phyloP scores from a whole-genome alignment of 352 stramenopile genomes.

The Globisporangium abappressorium region DNA sequence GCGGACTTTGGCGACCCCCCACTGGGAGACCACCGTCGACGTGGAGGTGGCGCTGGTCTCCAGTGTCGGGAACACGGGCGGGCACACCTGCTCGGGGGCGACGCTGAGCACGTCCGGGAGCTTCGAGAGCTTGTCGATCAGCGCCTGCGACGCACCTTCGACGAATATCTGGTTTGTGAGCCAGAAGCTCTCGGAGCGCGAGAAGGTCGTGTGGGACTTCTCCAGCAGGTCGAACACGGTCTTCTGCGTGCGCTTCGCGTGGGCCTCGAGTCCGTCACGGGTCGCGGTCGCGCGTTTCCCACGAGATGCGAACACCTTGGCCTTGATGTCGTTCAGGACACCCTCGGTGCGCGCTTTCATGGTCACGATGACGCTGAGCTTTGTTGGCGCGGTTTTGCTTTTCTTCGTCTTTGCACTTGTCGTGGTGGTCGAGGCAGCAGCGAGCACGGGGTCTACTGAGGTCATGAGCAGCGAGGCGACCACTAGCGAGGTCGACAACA shows the following conservation, averaged over 20 bases:
- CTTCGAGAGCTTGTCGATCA: conserved; percentile 47
- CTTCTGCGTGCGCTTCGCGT: conserved; percentile 35
- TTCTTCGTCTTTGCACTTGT: not conserved
- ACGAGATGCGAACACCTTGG: conserved; percentile 35
- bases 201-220: conserved; percentile 22
- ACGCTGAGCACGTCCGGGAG: conserved; percentile 38
- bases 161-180: conserved; percentile 64
- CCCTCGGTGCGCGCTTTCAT: conserved; percentile 34
- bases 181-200: conserved; percentile 45
- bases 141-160: conserved; percentile 33
- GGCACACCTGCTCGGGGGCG: conserved; percentile 38
- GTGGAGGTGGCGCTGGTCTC: conserved; percentile 31
- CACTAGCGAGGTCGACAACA: not conserved
- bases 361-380: conserved; percentile 45
- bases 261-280: conserved; percentile 32
- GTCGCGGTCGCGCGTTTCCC: conserved; percentile 27
- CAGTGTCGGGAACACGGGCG: conserved; percentile 26
- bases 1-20: conserved; percentile 51
- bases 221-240: conserved; percentile 27
- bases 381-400: not conserved
- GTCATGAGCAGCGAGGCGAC: not conserved
- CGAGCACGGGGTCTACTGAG: not conserved
- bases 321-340: conserved; percentile 29
- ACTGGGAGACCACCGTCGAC: conserved; percentile 32
- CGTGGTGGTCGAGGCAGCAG: not conserved